Base-by-base conservation (phyloP, 371 early-diverging fungal genomes). In the Mortierella sp. region DNA sequence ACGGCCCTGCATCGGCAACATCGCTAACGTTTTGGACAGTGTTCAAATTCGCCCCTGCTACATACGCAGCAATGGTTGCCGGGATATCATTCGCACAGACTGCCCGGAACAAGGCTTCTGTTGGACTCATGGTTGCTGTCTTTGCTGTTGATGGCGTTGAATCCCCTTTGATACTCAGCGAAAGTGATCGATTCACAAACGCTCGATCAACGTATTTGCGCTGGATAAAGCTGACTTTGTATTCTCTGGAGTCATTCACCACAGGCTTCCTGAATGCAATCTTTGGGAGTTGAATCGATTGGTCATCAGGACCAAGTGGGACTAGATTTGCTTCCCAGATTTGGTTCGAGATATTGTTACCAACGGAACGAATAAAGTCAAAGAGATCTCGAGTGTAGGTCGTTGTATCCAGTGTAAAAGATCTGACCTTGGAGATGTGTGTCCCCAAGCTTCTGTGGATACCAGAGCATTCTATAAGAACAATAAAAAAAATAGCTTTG, bases 391-490 rank as follows among this genome's bases (percentile, higher is more conserved):
- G 83, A 9, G 89, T 89, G 68, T 85, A 88, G 0, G 85, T 88
- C 23, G 82, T 84, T 60, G 75, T 88, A 71, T 97, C 97, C 16
- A 97, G 83, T 4, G 87, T 88, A 23, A 96, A 76, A 0, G 95
- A 95, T 62, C 93, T 85, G 12, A 96, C 91, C 72, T 95, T 94
- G 62, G 92, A 91, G 16, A 95, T 86, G 64, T 96, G 94, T 4
- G 93, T 91, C 0, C 99, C 98, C n/a, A 97, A 82, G 21, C 96
- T 93, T 62, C 99, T 89, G 47, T 99, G 99, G 48, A 94, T 88
- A 19, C 98, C 96, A 23, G 97, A 95, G 75, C 99, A 99, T 60
- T 95, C 90, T 60, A 21, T 14, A 37, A 9, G 37, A 37, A 37
- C 37, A 37, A 9, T 37, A 37, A 37, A 37, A 37, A 37, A 9